Evolutionary conservation across 2,329 filamentous ascomycete species (phyloP).

Genomic region (Neurospora crassa): DNA sequence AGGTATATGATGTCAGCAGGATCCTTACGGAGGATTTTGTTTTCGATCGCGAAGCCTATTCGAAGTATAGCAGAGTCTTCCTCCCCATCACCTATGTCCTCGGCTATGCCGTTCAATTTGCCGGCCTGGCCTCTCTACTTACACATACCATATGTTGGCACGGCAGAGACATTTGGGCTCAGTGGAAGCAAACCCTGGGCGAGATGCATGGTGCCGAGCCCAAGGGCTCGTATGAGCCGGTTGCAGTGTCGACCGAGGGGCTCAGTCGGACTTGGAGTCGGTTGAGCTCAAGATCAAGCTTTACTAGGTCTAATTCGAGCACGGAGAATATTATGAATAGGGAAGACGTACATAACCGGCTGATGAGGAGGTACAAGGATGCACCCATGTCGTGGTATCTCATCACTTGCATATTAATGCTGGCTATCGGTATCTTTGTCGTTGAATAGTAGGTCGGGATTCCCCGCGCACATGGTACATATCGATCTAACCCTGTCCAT

Average conservation of each 20-base stretch:
- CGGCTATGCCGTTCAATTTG: slow-evolving; percentile 80
- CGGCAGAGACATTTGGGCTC: slow-evolving; percentile 69
- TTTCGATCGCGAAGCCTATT: slow-evolving; percentile 68
- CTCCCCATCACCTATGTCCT: slow-evolving; percentile 80
- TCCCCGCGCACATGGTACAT: background rate
- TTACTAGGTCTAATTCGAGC: slow-evolving; percentile 16
- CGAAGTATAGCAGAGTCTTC: slow-evolving; percentile 75
- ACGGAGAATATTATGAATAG: slow-evolving; percentile 51
- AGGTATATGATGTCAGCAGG: slow-evolving; percentile 70
- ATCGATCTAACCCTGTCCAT: slow-evolving; percentile 12
- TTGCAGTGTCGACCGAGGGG: slow-evolving; percentile 31
- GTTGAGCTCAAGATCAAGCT: slow-evolving; percentile 11
- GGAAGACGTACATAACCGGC: slow-evolving; percentile 74
- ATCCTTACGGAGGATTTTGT: slow-evolving; percentile 70
- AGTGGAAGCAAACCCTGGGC: slow-evolving; percentile 60
- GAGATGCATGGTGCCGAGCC: slow-evolving; percentile 44
- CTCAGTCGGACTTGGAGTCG: slow-evolving; percentile 38
- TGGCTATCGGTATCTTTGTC: slow-evolving; percentile 69
- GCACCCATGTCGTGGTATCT: slow-evolving; percentile 78
- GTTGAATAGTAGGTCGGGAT: slow-evolving; percentile 62
- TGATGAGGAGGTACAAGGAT: slow-evolving; percentile 77
- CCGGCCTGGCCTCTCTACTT: slow-evolving; percentile 66
- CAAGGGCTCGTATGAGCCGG: slow-evolving; percentile 43
- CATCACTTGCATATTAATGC: slow-evolving; percentile 64
- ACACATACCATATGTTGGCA: slow-evolving; percentile 82